Base-by-base conservation (phyloP, 176 grass and related monocot species). In the Calamus simplicifolius region DNA sequence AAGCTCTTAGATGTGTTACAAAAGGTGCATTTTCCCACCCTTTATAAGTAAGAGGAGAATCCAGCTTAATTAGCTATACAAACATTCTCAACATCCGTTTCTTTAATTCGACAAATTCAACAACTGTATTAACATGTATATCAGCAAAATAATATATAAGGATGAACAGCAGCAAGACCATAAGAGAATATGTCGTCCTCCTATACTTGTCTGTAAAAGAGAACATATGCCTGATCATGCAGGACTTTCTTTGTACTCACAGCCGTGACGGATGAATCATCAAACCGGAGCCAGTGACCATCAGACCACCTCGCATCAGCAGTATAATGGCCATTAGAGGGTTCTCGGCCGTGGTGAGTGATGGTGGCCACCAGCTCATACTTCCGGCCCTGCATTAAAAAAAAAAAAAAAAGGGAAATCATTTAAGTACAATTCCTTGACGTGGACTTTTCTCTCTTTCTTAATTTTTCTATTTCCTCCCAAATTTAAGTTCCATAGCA, bases 321-420 rank as follows among this genome's bases (percentile, higher is more conserved):
- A 18, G 84, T 97, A 50, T 91, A 97, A 49, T 97, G 93, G 18
- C 93, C 92, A 61, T 78, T 85, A 14, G 64, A 87, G 0, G 87
- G 87, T 38, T 79, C 84, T 7, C 67, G 75, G 6, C 87, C 93
- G 28, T 85, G 93, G 75, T 97, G 93, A 3, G 87, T 97, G 64
- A 97, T 73, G 4, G 87, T 92, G 48, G 87, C 78, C 60, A 97
- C 93, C 4, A 97, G 87, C 73, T 92, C 93, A 25, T 92, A 92
- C 73, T 10, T 88, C 72, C 84, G 79, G 73, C 75, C 65, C 93
- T 97, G 79, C 51, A 85, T 66, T n/a, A n/a, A n/a, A n/a, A n/a
- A n/a, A 23, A 23, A 23, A 28, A 12, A 7, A 73, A 13, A 5
- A 66, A 43, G 29, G 16, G 30, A 8, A 0, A 35, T n/a, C 29